Conservation (phyloP, 2,329 filamentous ascomycete genomes). For the Raffaelea deltoideospora region DNA sequence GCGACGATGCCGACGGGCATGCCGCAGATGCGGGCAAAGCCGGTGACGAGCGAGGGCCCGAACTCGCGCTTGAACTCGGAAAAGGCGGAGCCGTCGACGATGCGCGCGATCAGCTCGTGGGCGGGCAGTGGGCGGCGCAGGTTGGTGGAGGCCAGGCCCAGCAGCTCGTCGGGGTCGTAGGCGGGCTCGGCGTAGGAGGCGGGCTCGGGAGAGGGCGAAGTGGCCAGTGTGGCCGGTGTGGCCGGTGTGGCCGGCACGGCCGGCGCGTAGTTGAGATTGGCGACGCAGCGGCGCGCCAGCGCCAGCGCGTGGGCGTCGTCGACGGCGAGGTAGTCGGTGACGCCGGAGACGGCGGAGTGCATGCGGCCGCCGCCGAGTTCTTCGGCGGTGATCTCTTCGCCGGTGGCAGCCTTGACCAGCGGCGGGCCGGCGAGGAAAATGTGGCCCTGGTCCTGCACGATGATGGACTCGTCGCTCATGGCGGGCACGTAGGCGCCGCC, state of each 20-base stretch:
- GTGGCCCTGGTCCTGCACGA: conserved; percentile 88
- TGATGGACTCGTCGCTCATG: conserved; percentile 97
- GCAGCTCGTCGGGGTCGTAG: conserved; percentile 63
- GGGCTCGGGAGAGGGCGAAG: too few relatives aligned
- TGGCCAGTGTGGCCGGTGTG: too few relatives aligned
- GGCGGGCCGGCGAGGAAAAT: conserved; percentile 94
- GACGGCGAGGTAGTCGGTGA: conserved; percentile 89
- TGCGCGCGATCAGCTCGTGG: conserved; percentile 80
- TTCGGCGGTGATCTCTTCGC: conserved; percentile 80
- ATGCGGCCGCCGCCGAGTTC: conserved; percentile 81
- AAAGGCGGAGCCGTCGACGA: conserved; percentile 83
- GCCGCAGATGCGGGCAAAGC: conserved; percentile 81
- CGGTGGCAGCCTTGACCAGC: conserved; percentile 88
- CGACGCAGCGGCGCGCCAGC: conserved; percentile 67
- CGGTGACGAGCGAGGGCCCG: conserved; percentile 77
- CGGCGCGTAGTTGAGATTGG: conserved; percentile 75
- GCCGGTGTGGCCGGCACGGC: conserved; percentile 16
- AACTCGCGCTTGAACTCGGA: conserved; percentile 91
- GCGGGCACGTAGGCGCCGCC: conserved; percentile 91
- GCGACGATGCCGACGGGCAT: conserved; percentile 85
- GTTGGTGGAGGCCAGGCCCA: conserved; percentile 82
- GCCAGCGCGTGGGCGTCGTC: conserved; percentile 86
- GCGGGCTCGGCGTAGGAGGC: conserved; percentile 56
- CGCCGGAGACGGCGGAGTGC: conserved; percentile 80
- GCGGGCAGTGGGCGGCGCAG: conserved; percentile 73